Evolutionary conservation across 1,284 basidiomycete species (phyloP).

Genomic region (Moesziomyces globuligerus): DNA sequence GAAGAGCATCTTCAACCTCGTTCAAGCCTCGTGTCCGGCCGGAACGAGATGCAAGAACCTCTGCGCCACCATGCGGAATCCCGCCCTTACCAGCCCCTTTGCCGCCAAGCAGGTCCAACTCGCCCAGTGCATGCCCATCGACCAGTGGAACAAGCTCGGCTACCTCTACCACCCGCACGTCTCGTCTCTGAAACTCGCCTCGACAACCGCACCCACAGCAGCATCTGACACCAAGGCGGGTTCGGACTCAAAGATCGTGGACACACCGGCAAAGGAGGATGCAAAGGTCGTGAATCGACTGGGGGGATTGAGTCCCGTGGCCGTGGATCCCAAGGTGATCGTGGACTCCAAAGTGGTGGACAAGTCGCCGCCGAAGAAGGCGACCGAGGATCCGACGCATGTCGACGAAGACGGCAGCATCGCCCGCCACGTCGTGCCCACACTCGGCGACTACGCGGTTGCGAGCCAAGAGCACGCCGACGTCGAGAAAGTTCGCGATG

Average conservation of each 20-base stretch:
- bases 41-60: constrained; percentile 36
- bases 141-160: constrained; percentile 14
- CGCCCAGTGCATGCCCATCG: constrained; percentile 18
- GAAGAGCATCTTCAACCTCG: constrained; percentile 3
- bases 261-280: too few species aligned
- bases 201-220: too few species aligned
- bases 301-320: too few species aligned
- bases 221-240: too few species aligned
- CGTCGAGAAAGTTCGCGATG: too few species aligned
- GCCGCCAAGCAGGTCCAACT: constrained; percentile 30
- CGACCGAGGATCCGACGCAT: constrained; percentile 8
- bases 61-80: constrained; percentile 23
- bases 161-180: constrained; percentile 20
- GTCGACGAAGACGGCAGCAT: constrained; percentile 12
- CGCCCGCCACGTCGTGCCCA: too few species aligned
- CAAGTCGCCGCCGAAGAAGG: constrained; percentile 1
- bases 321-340: not conserved
- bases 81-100: constrained; percentile 12
- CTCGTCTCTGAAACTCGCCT: too few species aligned
- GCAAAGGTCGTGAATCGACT: too few species aligned
- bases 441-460: too few species aligned
- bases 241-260: too few species aligned
- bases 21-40: constrained; percentile 20
- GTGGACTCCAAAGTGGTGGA: constrained; percentile 16
- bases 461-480: too few species aligned